Conservation (phyloP, 2,329 filamentous ascomycete species). For the Trichoderma endophyticum region DNA sequence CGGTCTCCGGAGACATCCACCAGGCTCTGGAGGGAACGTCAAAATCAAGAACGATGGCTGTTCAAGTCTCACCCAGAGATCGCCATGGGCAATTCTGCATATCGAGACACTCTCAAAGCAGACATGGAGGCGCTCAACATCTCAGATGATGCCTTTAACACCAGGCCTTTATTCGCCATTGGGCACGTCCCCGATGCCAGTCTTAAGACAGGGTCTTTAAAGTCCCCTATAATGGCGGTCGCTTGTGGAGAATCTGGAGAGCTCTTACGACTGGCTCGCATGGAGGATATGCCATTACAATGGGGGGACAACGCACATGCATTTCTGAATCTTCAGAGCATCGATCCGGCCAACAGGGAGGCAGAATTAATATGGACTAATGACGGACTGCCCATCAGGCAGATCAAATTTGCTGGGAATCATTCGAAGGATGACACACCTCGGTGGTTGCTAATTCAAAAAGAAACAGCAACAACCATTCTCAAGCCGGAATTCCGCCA, state of each 20-base stretch:
- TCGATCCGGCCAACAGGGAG: conserved; percentile 42
- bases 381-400: conserved; percentile 47
- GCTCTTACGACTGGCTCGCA: conserved; percentile 51
- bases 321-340: conserved; percentile 45
- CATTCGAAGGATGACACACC: conserved; percentile 34
- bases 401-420: conserved; percentile 49
- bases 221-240: conserved; percentile 42
- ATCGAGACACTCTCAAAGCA: conserved; percentile 35
- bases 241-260: conserved; percentile 57
- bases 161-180: conserved; percentile 47
- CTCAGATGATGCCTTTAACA: conserved; percentile 25
- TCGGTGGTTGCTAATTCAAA: conserved; percentile 55
- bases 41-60: conserved; percentile 48
- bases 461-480: conserved; percentile 49
- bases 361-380: conserved; percentile 54
- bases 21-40: conserved; percentile 30
- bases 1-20: conserved; percentile 26
- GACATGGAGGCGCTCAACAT: conserved; percentile 34
- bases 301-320: conserved; percentile 49
- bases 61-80: conserved; percentile 50
- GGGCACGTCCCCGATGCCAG: conserved; percentile 51
- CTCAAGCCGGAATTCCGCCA: conserved; percentile 49
- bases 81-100: conserved; percentile 36
- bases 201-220: conserved; percentile 25
- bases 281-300: conserved; percentile 51